Evolutionary conservation across 768 basidiomycete species (phyloP).

Genomic region (Boletus rubropictus): DNA sequence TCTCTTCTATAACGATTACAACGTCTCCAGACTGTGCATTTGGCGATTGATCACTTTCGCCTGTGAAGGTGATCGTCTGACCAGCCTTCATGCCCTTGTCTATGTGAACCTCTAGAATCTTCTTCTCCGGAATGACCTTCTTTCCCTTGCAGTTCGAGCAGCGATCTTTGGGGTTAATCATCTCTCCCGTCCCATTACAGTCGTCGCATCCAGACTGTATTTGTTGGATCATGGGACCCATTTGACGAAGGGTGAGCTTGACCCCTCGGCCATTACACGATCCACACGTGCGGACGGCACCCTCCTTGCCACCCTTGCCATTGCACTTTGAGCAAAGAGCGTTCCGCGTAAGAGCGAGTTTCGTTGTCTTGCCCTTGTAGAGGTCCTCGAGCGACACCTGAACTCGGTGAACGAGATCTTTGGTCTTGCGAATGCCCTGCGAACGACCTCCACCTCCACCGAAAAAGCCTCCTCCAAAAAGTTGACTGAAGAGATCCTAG

Average conservation of each 20-base stretch:
- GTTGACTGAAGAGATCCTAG: constrained; percentile 93
- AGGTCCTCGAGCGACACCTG: constrained; percentile 96
- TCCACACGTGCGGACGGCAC: constrained; percentile 77
- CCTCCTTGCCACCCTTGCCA: constrained; percentile 97
- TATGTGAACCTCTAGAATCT: constrained; percentile 95
- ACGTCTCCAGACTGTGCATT: constrained; percentile 89
- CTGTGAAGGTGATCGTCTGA: constrained; percentile 81
- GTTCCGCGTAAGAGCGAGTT: constrained; percentile 93
- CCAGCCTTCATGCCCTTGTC: constrained; percentile 98
- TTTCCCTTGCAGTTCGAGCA: constrained; percentile 93
- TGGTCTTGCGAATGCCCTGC: constrained; percentile 84
- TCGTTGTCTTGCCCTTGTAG: constrained; percentile 98
- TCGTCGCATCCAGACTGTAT: constrained; percentile 94
- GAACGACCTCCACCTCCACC: constrained; percentile 59
- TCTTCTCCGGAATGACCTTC: constrained; percentile 91
- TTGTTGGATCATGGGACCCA: constrained; percentile 99
- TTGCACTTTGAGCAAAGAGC: constrained; percentile 90
- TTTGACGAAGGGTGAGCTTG: constrained; percentile 87
- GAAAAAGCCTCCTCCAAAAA: constrained; percentile 83
- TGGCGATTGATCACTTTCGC: constrained; percentile 92
- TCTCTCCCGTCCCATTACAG: constrained; percentile 89
- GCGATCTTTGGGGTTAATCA: constrained; percentile 89
- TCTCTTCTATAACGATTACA: constrained; percentile 90
- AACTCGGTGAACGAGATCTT: constrained; percentile 96
- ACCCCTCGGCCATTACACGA: constrained; percentile 85